Evolutionary conservation across 768 basidiomycete species (phyloP).

Genomic region (Suillus discolor): DNA sequence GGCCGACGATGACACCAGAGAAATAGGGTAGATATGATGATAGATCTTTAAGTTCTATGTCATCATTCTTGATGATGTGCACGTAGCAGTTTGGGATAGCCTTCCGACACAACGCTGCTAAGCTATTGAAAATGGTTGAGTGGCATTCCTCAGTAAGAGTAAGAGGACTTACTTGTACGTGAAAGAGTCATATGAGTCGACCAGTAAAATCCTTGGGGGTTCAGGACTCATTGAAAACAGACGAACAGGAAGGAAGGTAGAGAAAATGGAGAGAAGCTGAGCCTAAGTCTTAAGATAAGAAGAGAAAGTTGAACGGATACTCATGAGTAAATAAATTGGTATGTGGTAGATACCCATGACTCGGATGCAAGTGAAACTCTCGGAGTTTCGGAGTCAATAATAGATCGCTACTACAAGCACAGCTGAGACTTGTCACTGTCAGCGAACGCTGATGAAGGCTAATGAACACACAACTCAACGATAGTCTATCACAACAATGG

Average conservation of each 20-base stretch:
- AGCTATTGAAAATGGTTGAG: conserved; percentile 40
- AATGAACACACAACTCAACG: conserved; percentile 16
- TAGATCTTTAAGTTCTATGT: conserved; percentile 51
- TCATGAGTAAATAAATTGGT: conserved; percentile 3
- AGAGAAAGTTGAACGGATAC: not conserved
- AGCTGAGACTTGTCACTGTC: too few relatives aligned
- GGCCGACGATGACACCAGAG: conserved; percentile 72
- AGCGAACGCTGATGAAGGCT: too few relatives aligned
- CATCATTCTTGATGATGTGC: conserved; percentile 76
- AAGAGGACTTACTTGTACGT: conserved; percentile 73
- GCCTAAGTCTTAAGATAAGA: not conserved
- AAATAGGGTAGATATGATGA: conserved; percentile 59
- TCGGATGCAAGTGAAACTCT: not conserved
- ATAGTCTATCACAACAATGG: conserved; percentile 27
- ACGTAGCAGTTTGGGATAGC: conserved; percentile 64
- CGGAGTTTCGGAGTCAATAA: too few relatives aligned
- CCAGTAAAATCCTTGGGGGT: conserved; percentile 59
- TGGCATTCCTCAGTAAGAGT: not conserved
- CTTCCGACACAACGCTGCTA: conserved; percentile 68
- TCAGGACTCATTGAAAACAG: conserved; percentile 27
- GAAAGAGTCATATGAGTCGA: conserved; percentile 88
- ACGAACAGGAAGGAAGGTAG: not conserved
- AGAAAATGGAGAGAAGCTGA: not conserved
- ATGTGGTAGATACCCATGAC: not conserved
- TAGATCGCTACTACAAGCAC: too few relatives aligned